These are phyloP conservation scores for Cucumis cinereus DNA, from an alignment of 306 rosid species.

Conservation along the genomic window DNA sequence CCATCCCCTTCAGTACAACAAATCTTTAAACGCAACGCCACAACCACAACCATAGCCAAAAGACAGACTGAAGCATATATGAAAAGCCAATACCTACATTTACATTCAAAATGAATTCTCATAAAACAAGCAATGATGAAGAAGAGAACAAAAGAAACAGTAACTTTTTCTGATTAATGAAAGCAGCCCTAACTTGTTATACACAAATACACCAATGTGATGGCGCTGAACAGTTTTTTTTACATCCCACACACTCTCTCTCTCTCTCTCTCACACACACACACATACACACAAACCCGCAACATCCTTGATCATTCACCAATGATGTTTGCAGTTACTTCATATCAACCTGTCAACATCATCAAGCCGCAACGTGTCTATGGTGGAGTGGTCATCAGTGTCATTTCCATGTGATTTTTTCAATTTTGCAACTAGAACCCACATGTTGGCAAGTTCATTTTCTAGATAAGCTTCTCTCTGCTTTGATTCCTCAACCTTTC, in stretches of 20 bases:
- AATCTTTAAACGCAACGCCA: neutral
- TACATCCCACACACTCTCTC: neutral
- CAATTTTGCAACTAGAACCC: slow-evolving; percentile 93
- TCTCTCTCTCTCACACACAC: neutral
- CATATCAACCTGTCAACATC: slow-evolving; percentile 34
- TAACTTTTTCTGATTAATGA: neutral
- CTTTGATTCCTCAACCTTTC: slow-evolving; percentile 79
- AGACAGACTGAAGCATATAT: neutral
- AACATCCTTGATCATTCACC: neutral
- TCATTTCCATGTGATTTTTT: slow-evolving; percentile 71
- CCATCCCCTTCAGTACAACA: neutral
- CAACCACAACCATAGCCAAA: neutral
- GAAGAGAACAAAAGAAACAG: neutral
- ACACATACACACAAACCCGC: neutral
- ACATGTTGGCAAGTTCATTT: slow-evolving; percentile 97
- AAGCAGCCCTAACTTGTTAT: neutral
- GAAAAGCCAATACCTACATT: neutral
- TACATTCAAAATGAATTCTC: neutral
- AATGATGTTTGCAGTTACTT: neutral
- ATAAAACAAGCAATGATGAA: neutral
- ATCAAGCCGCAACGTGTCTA: slow-evolving; percentile 29
- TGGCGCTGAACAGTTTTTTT: neutral
- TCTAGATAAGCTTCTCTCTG: slow-evolving; percentile 88
- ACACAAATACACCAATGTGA: slow-evolving; percentile 3
- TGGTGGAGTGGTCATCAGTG: slow-evolving; percentile 40